Base-by-base conservation (phyloP, 768 basidiomycete species). In the Psilocybe tampanensis region DNA sequence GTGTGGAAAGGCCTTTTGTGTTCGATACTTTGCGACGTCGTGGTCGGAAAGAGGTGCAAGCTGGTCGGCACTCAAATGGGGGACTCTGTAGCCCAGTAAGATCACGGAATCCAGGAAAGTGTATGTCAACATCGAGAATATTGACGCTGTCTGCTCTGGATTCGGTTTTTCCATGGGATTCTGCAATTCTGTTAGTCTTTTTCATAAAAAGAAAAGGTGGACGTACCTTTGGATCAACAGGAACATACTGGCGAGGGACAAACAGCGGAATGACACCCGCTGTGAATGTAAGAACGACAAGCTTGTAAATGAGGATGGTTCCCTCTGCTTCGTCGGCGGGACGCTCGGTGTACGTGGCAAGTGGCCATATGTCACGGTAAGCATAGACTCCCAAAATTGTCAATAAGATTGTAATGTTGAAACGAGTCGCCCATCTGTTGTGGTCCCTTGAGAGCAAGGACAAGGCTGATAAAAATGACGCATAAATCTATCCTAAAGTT, bases 401-500 rank as follows among this genome's bases (percentile, higher is more conserved):
- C 33, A 59, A 43, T 22, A 63, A 48, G 34, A 61, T 52, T 22
- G 44, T 11, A 34, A 56, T 60, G 21, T 52, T 60, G 32, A 45
- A 52, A n/a, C 62, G 17, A 88, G 84, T 68, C 88, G 88, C 24
- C 79, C 71, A 42, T 90, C 71, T 1, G 85, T 88, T 64, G 41
- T 29, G 32, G 17, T 24, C 15, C 19, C 55, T 49, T 7, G 57
- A 44, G 22, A 58, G 15, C 33, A 64, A 34, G 3, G 59, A 32
- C 18, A 64, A 13, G 1, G 48, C n/a, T 22, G 62, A 57, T 17
- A 64, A 39, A 13, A 56, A 21, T 18, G 62, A 29, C 23, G 43
- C 39, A 44, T 59, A 59, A 29, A 48, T 23, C 62, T 64, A 36
- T 36, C 23, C 29, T 15, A 3, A 8, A 15, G 19, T 34, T 32